Evolutionary conservation across 805 yeast genomes (phyloP).

Genomic region (Wickerhamomyces xylosicus): DNA sequence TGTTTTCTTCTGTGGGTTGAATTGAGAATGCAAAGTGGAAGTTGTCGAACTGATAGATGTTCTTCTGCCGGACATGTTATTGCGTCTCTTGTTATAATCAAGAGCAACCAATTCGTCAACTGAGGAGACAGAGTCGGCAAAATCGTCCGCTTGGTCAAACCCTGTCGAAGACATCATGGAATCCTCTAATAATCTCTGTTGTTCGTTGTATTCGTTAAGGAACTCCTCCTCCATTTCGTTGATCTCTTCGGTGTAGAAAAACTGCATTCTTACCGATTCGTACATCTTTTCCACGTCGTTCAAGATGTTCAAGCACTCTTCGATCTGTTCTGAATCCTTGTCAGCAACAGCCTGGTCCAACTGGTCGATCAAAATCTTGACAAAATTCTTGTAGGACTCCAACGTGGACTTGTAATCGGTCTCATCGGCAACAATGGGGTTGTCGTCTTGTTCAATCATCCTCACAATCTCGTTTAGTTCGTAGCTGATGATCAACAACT

Average conservation of each 20-base stretch:
- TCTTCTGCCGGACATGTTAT: conserved; percentile 7
- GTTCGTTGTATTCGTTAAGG: conserved; percentile 4
- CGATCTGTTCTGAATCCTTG: conserved; percentile 46
- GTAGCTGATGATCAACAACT: conserved; percentile 51
- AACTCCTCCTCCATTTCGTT: conserved; percentile 15
- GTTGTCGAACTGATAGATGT: conserved; percentile 16
- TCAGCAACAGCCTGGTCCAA: conserved; percentile 41
- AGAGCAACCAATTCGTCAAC: not conserved
- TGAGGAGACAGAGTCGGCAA: not conserved
- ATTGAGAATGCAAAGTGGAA: conserved; percentile 23
- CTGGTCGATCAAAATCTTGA: conserved; percentile 46
- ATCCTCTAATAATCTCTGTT: not conserved
- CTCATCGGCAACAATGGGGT: conserved; percentile 14
- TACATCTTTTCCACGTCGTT: conserved; percentile 69
- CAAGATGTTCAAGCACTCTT: conserved; percentile 59
- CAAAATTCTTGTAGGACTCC: conserved; percentile 45
- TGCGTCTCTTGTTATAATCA: not conserved
- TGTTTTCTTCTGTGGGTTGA: conserved; percentile 32
- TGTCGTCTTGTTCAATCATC: conserved; percentile 14
- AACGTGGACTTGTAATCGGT: conserved; percentile 32
- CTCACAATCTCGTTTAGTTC: conserved; percentile 38
- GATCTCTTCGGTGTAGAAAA: conserved; percentile 22
- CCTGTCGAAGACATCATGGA: not conserved
- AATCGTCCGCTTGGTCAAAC: not conserved
- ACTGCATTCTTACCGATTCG: conserved; percentile 36